Conservation (phyloP, 75 land plant genomes). For the Cunninghamia lanceolata region DNA sequence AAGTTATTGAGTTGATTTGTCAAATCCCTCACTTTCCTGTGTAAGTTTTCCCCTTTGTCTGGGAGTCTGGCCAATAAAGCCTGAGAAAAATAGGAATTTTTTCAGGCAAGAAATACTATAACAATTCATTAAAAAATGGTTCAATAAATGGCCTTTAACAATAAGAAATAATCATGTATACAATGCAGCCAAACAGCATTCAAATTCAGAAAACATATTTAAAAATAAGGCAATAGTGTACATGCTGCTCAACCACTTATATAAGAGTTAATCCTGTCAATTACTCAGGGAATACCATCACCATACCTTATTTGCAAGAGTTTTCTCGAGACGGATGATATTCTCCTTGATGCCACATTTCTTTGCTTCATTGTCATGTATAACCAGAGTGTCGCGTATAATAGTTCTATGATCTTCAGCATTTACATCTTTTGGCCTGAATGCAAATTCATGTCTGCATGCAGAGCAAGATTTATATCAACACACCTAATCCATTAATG, state of each 20-base stretch:
- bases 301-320: conserved; percentile 51
- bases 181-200: neutral
- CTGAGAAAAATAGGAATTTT: conserved; percentile 26
- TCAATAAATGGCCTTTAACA: neutral
- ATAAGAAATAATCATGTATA: neutral
- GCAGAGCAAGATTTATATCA: neutral
- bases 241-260: neutral
- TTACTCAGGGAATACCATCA: neutral
- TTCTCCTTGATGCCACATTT: conserved; percentile 33
- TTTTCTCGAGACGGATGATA: conserved; percentile 44
- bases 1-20: conserved; percentile 33
- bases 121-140: neutral
- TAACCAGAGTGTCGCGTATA: conserved; percentile 8
- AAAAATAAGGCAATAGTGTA: neutral
- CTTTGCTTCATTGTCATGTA: conserved; percentile 10
- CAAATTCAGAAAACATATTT: neutral
- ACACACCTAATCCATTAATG: neutral
- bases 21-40: conserved; percentile 50
- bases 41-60: conserved; percentile 61
- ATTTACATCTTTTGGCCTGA: conserved; percentile 29
- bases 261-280: conserved; percentile 4
- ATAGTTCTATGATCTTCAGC: conserved; percentile 23
- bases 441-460: conserved; percentile 38
- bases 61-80: conserved; percentile 51
- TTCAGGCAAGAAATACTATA: neutral